Conservation (phyloP, 139 green algal genomes). For the Chlorella sp. region DNA sequence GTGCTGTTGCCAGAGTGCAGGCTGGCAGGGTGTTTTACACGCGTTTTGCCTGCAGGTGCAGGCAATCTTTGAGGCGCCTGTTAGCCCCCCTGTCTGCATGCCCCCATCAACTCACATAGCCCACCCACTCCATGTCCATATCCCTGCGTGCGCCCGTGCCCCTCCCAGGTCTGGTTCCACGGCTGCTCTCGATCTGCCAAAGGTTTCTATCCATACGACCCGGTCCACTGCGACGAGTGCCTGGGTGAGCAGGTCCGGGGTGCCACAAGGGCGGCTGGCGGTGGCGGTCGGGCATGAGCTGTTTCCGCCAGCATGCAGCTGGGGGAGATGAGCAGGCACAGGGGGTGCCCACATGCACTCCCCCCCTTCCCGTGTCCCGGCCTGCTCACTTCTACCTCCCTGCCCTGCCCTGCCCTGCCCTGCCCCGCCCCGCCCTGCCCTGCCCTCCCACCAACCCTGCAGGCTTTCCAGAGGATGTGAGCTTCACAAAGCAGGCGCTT, state of each 20-base stretch:
- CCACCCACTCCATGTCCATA: neutral
- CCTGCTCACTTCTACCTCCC: no score
- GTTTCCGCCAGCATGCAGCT: neutral
- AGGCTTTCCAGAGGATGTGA: constrained; percentile 22
- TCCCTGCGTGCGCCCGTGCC: neutral
- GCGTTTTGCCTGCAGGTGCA: neutral
- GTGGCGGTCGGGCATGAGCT: neutral
- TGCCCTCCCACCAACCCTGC: neutral
- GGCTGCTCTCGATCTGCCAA: neutral
- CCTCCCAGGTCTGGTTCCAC: constrained; percentile 8
- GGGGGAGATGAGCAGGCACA: neutral
- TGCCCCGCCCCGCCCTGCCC: neutral
- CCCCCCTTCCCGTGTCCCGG: no score
- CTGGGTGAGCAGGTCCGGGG: neutral
- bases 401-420: no score
- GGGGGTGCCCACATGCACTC: neutral
- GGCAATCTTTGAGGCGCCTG: neutral
- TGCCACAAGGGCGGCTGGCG: no score
- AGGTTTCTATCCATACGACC: constrained; percentile 13
- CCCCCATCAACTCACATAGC: neutral
- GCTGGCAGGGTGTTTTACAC: neutral
- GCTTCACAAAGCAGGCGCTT: constrained; percentile 26
- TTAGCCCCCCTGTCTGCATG: no score
- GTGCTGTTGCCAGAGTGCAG: neutral
- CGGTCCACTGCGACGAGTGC: neutral